phyloP scores from a whole-genome alignment of 371 early-diverging fungal genomes.

The Hamiltosporidium tvaerminnensis region DNA sequence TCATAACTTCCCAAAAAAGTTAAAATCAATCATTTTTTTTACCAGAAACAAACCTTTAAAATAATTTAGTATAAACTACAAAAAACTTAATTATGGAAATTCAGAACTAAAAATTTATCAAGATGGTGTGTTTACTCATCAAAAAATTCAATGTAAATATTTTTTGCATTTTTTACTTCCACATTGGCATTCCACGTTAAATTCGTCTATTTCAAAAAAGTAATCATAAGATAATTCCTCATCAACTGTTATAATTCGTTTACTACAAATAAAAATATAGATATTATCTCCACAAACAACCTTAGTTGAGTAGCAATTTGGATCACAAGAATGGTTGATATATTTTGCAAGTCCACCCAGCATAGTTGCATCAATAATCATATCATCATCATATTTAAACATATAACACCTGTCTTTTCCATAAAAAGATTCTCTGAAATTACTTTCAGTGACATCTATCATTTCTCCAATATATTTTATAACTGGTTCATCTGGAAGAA shows the following conservation, averaged over 20 bases:
- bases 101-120: too few species aligned
- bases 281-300: background rate
- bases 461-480: slow-evolving; percentile 21
- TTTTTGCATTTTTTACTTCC: background rate
- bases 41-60: too few species aligned
- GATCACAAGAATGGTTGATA: slow-evolving; percentile 35
- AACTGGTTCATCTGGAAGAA: slow-evolving; percentile 5
- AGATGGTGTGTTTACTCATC: too few species aligned
- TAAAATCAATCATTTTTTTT: too few species aligned
- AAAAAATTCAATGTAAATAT: background rate
- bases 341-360: slow-evolving; percentile 25
- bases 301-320: slow-evolving; percentile 18
- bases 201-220: background rate
- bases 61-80: too few species aligned
- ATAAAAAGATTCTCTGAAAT: slow-evolving; percentile 22
- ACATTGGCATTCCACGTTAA: background rate
- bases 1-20: too few species aligned
- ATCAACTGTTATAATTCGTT: slow-evolving; percentile 6
- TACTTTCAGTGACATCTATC: slow-evolving; percentile 12
- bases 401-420: slow-evolving; percentile 20
- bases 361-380: slow-evolving; percentile 34
- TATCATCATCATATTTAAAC: slow-evolving; percentile 20
- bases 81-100: too few species aligned
- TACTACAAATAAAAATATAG: slow-evolving; percentile 10
- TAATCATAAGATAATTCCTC: slow-evolving; percentile 37